phyloP scores from a whole-genome alignment of 805 yeast species.

The Kluyveromyces aestuarii region DNA sequence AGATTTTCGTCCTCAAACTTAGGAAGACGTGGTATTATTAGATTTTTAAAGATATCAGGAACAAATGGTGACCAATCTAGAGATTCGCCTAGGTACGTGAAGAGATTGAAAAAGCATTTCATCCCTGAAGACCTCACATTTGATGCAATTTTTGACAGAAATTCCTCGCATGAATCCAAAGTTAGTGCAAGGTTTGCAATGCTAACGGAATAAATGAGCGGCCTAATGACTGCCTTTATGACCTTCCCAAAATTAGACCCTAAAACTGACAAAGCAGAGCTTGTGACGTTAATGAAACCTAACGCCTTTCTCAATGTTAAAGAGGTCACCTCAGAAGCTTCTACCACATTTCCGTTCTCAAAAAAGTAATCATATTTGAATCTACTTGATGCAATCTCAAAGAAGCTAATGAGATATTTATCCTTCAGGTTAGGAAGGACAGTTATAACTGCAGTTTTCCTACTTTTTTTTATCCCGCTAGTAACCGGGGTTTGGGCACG shows the following conservation, averaged over 20 bases:
- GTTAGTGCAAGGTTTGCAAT: conserved; percentile 40
- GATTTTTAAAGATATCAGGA: conserved; percentile 38
- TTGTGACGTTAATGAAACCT: conserved; percentile 50
- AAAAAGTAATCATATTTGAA: conserved; percentile 35
- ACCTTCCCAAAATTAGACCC: conserved; percentile 47
- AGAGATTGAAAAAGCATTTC: conserved; percentile 51
- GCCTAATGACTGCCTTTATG: conserved; percentile 43
- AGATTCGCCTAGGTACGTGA: conserved; percentile 41
- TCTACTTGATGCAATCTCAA: conserved; percentile 51
- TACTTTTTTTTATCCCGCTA: conserved; percentile 63
- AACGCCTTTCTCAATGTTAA: conserved; percentile 39
- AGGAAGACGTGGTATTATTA: conserved; percentile 56
- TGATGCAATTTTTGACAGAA: conserved; percentile 39
- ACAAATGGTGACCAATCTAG: conserved; percentile 51
- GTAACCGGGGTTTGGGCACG: conserved; percentile 63
- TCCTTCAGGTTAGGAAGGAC: conserved; percentile 49
- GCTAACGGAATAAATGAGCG: conserved; percentile 47
- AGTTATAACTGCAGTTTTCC: conserved; percentile 61
- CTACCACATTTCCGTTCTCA: conserved; percentile 14
- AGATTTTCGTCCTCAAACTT: conserved; percentile 68
- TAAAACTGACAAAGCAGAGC: conserved; percentile 31
- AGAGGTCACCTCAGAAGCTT: conserved; percentile 20
- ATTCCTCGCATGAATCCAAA: conserved; percentile 13
- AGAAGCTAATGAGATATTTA: conserved; percentile 46
- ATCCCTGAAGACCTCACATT: conserved; percentile 58